A percentile compares a stretch with the other conserved stretches of the same genome.
Conservation (phyloP, 352 stramenopile species). For the Thalassiosira exigua region DNA sequence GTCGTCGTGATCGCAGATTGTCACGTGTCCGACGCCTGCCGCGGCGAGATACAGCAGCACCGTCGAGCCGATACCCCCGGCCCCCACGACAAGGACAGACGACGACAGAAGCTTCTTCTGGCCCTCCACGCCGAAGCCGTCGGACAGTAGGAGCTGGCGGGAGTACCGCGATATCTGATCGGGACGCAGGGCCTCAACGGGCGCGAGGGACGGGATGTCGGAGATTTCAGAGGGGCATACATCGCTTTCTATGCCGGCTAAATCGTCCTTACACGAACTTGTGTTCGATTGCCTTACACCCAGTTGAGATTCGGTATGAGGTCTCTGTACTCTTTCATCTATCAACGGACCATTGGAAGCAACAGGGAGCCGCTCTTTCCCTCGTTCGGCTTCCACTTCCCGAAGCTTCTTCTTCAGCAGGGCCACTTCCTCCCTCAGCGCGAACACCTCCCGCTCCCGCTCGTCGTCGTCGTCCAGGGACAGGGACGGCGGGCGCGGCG, state of each 20-base stretch:
- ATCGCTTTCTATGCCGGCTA: background rate
- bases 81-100: slow-evolving; percentile 91
- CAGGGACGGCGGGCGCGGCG: too few species aligned
- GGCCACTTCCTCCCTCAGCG: slow-evolving; percentile 39
- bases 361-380: background rate
- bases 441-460: slow-evolving; percentile 20
- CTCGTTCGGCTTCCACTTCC: slow-evolving; percentile 38
- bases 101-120: slow-evolving; percentile 88
- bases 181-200: slow-evolving; percentile 41
- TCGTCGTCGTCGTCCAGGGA: background rate
- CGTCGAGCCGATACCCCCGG: slow-evolving; percentile 95
- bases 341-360: too few species aligned
- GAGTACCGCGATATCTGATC: slow-evolving; percentile 90
- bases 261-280: background rate
- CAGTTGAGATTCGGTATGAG: too few species aligned
- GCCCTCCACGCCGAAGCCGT: slow-evolving; percentile 89
- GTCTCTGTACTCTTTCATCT: too few species aligned
- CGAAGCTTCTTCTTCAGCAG: slow-evolving; percentile 52
- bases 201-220: slow-evolving; percentile 35
- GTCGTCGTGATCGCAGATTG: slow-evolving; percentile 93
- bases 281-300: slow-evolving; percentile 7
- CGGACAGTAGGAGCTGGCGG: slow-evolving; percentile 90
- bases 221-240: background rate
- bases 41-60: slow-evolving; percentile 93
- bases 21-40: slow-evolving; percentile 92